Conservation (phyloP, 1,284 basidiomycete genomes). For the Puccinia triticina region DNA sequence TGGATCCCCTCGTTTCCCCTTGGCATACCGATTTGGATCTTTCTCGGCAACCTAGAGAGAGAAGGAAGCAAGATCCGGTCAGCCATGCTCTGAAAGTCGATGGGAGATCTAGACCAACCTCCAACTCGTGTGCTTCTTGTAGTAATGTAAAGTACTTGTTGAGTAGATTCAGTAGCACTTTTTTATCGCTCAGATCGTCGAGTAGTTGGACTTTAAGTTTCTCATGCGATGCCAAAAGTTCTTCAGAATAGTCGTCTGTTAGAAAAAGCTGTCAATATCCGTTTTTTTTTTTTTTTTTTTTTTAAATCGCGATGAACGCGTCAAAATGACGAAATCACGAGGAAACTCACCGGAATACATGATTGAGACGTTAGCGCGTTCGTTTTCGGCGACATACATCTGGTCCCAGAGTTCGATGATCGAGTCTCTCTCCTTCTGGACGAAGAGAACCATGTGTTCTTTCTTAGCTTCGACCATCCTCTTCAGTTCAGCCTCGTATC, state of each 20-base stretch:
- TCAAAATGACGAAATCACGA: background rate
- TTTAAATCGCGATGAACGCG: background rate
- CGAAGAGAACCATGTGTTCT: slow-evolving; percentile 82
- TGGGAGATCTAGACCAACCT: slow-evolving; percentile 59
- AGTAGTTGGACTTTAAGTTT: slow-evolving; percentile 79
- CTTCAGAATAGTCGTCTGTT: slow-evolving; percentile 83
- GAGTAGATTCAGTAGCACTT: slow-evolving; percentile 74
- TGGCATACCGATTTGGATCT: slow-evolving; percentile 52
- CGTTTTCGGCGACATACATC: slow-evolving; percentile 79
- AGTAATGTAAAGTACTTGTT: slow-evolving; percentile 90
- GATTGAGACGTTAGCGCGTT: slow-evolving; percentile 76
- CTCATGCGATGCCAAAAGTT: slow-evolving; percentile 83
- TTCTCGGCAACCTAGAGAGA: slow-evolving; percentile 44
- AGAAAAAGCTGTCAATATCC: slow-evolving; percentile 51
- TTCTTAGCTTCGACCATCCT: slow-evolving; percentile 86
- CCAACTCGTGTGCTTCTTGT: slow-evolving; percentile 83
- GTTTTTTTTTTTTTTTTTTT: slow-evolving; percentile 29
- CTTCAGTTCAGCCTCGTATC: slow-evolving; percentile 84
- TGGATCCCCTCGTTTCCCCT: slow-evolving; percentile 55
- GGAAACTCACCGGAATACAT: slow-evolving; percentile 73
- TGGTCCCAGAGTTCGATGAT: slow-evolving; percentile 82
- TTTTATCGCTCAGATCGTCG: slow-evolving; percentile 76
- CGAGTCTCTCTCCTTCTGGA: slow-evolving; percentile 78
- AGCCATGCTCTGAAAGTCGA: background rate
- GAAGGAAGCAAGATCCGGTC: background rate